Evolutionary conservation across 2,329 filamentous ascomycete species (phyloP), one percentile per base, ranked within the genome.

Genomic region (Neofusicoccum sp.): DNA sequence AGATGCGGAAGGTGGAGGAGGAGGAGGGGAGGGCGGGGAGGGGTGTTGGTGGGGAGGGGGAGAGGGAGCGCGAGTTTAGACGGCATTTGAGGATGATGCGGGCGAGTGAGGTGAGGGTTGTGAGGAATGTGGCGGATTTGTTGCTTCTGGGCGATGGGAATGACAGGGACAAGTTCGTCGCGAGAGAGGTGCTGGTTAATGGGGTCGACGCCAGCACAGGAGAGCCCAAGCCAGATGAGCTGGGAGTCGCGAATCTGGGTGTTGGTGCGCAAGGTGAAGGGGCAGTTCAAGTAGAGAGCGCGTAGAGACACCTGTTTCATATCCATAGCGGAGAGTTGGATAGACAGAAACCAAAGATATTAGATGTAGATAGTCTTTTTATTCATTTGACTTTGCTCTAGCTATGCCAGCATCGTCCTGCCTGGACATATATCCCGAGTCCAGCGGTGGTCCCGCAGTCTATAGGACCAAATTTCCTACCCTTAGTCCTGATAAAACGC

Each of bases 81-180:
- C 34, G 53, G 67, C 86, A 90, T 73, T 75, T 95, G 64, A 82
- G 88, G 58, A 80, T 83, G 71, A 95, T 89, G 61, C 91, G 92
- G 75, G 92, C 92, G n/a, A 88, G 91, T 6, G 95, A 99, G 79
- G 83, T 99, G 65, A 86, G 88, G 71, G 82, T 98, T 41, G 88
- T 96, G 57, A 82, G 91, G 67, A 91, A 93, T 72, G 76, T 90
- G 62, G 81, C 80, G 59, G 86, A 87, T 64, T 73, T 97, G 71
- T 79, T 86, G 58, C 75, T 85, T 62, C 93, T 93, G 9, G 91
- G 90, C 1, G 75, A 82, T 45, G 75, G 87, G 6, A 91, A 90
- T 0, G 76, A 82, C 44, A 75, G 88, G 8, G 80, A 84, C 65
- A 66, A 67, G 88, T 92, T 75, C 78, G 79, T 64, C 87, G 88